These are phyloP conservation scores for Leishmania turanica DNA, from an alignment of 208 protist species.

Conservation along the genomic window DNA sequence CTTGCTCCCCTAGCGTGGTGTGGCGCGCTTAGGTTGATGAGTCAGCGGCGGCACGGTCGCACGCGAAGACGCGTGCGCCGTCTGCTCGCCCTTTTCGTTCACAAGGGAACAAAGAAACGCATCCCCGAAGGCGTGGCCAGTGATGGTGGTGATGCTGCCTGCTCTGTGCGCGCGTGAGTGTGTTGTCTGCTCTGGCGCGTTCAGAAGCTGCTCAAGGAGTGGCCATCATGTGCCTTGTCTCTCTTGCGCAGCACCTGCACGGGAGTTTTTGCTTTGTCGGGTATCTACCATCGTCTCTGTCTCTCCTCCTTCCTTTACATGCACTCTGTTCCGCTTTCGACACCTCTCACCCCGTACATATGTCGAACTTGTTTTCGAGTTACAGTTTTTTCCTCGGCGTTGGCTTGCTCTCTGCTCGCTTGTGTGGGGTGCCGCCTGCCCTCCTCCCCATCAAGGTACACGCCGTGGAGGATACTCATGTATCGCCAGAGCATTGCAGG, in stretches of 20 bases:
- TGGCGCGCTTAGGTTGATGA: background rate
- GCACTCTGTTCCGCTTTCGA: background rate
- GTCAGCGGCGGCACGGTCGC: background rate
- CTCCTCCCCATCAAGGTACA: background rate
- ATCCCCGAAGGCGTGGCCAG: background rate
- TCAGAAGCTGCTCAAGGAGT: background rate
- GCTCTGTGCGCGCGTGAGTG: background rate
- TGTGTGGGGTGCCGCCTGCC: background rate
- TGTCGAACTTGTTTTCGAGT: background rate
- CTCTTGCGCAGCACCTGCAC: background rate
- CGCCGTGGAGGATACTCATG: constrained; percentile 39
- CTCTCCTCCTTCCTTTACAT: background rate
- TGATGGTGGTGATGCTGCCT: background rate
- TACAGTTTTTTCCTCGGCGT: background rate
- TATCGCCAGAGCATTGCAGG: constrained; percentile 79
- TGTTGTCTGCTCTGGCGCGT: background rate
- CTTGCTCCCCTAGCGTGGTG: too few relatives aligned
- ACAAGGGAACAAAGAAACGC: background rate
- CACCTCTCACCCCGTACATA: background rate
- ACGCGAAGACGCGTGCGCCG: background rate
- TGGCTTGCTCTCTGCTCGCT: background rate
- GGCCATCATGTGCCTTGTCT: background rate
- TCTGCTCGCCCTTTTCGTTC: background rate
- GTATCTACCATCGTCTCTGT: background rate
- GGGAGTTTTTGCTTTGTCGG: background rate